Evolutionary conservation across 352 stramenopile species (phyloP).

Genomic region (Globisporangium iwayamae): DNA sequence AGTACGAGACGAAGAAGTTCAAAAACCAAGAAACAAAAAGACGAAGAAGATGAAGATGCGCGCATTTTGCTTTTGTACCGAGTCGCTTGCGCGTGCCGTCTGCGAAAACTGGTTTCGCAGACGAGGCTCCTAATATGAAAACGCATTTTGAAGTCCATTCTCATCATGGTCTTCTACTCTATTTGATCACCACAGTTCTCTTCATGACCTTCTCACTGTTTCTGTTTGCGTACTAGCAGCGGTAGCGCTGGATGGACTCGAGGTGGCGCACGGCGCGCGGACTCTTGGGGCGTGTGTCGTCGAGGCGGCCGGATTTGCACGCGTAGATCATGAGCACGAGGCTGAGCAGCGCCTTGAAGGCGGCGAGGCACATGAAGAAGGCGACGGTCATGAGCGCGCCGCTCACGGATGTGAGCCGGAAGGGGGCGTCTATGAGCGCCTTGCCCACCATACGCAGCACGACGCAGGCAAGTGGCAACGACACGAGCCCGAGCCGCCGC

Average conservation of each 20-base stretch:
- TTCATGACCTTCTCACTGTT: not conserved
- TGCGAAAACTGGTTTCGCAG: not conserved
- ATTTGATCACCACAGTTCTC: not conserved
- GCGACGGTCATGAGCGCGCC: conserved; percentile 47
- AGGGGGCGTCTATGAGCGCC: conserved; percentile 40
- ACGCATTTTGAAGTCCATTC: conserved; percentile 10
- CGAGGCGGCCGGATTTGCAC: conserved; percentile 53
- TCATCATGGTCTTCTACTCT: not conserved
- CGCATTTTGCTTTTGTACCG: not conserved
- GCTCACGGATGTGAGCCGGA: conserved; percentile 33
- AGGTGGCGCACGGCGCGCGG: conserved; percentile 50
- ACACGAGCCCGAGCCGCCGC: conserved; percentile 90
- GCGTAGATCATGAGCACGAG: conserved; percentile 79
- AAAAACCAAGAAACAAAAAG: not conserved
- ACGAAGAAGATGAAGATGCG: not conserved
- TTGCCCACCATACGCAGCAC: conserved; percentile 82
- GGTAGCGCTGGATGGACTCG: conserved; percentile 64
- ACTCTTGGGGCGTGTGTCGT: conserved; percentile 68
- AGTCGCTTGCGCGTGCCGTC: not conserved
- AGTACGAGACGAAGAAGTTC: conserved; percentile 3
- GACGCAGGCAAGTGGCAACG: conserved; percentile 93
- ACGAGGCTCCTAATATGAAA: conserved; percentile 8
- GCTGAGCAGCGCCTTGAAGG: conserved; percentile 77
- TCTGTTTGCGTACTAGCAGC: conserved; percentile 11
- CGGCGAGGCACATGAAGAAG: conserved; percentile 70